Evolutionary conservation across 2,329 filamentous ascomycete species (phyloP), one percentile per base, ranked within the genome.

Genomic region (Fusarium mexicanum): DNA sequence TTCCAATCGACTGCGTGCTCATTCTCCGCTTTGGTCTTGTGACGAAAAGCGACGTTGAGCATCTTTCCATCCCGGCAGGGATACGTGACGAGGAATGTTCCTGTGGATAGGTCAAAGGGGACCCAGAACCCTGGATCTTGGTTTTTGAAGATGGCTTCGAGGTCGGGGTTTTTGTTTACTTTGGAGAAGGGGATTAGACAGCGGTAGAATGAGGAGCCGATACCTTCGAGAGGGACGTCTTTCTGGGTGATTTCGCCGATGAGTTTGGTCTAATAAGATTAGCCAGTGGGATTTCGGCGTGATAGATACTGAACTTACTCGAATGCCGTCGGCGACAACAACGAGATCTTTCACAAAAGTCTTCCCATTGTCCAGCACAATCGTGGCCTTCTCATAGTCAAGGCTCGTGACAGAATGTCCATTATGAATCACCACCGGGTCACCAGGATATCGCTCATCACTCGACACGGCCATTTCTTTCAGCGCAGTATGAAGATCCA

Each of bases 101-200:
- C 65, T 0, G 54, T 67, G 0, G 54, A 35, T 0, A 62, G 37
- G 1, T 69, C 66, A 14, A 68, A 68, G 0, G 63, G 66, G 1
- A 67, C 66, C 66, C 66, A 68, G 10, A 68, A 68, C 0, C 66
- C 66, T 2, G 63, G 47, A 4, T 44, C 50, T 48, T 54, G 47
- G 3, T 44, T 5, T 24, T 38, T 16, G 5, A 61, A 68, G 10
- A 68, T 54, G 1, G 8, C 11, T 4, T 6, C 31, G 0, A 68
- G 66, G 0, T 54, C 43, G 2, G 63, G 14, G 4, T 44, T 3
- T 8, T 55, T 33, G 0, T 48, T 61, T 1, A 67, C 7, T 22
- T 67, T 18, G 1, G 35, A 10, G 6, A 68, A 61, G 0, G 63
- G 66, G 1, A 68, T 68, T 1, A 68, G n/a, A 24, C 54, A 68